A percentile compares a stretch with the other conserved stretches of the same genome.
These are phyloP conservation scores for Nematocida sp. DNA, from an alignment of 371 early-diverging fungal genomes.

Conservation along the genomic window DNA sequence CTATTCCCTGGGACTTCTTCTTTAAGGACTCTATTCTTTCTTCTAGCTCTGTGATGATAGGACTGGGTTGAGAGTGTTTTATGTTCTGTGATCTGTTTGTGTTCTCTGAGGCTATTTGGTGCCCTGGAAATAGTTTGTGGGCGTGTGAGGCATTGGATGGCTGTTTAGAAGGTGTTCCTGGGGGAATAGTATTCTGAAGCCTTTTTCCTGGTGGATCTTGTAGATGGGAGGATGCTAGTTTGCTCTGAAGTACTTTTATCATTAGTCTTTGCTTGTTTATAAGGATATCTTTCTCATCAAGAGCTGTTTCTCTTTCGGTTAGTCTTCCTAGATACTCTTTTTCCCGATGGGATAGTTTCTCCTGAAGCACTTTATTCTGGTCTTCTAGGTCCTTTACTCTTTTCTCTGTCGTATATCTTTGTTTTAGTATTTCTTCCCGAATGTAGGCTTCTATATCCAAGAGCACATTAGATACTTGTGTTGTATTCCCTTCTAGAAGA, in stretches of 20 bases:
- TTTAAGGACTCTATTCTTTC: constrained; percentile 1
- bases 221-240: background rate
- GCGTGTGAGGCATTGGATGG: background rate
- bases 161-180: background rate
- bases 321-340: background rate
- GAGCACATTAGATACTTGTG: background rate
- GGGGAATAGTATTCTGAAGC: background rate
- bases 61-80: too few species aligned
- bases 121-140: background rate
- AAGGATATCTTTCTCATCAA: constrained; percentile 37
- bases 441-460: constrained; percentile 19
- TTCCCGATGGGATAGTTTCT: background rate
- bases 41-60: constrained; percentile 12
- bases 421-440: background rate
- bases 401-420: background rate
- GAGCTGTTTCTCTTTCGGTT: constrained; percentile 7
- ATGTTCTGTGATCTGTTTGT: too few species aligned
- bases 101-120: too few species aligned
- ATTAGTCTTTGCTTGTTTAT: constrained; percentile 37
- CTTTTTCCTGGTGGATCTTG: background rate
- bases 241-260: constrained; percentile 41
- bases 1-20: background rate
- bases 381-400: background rate
- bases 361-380: background rate
- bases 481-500: constrained; percentile 9